These are phyloP conservation scores for Chrysosphaeria jannelii DNA, from an alignment of 2,329 filamentous ascomycete genomes.

Conservation along the genomic window DNA sequence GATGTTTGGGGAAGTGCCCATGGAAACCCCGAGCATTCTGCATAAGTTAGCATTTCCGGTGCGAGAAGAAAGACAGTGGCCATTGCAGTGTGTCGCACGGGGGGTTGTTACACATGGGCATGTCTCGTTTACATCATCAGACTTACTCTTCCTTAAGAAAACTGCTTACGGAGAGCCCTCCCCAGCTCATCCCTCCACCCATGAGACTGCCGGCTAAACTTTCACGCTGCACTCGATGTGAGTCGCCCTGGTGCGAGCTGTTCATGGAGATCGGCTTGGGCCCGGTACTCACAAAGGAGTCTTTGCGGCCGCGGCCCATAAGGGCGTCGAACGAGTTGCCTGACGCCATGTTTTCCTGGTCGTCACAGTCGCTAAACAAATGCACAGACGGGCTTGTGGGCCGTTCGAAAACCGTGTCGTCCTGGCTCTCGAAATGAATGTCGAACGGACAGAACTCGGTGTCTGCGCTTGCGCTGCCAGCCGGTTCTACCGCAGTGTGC, in stretches of 20 bases:
- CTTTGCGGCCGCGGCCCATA: slow-evolving; percentile 26
- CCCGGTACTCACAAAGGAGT: slow-evolving; percentile 33
- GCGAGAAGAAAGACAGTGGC: neutral
- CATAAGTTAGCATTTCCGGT: slow-evolving; percentile 4
- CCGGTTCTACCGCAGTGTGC: too few species aligned
- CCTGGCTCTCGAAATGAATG: too few species aligned
- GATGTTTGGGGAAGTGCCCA: slow-evolving; percentile 65
- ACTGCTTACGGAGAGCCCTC: slow-evolving; percentile 80
- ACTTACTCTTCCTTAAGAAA: slow-evolving; percentile 96
- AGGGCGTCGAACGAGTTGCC: slow-evolving; percentile 26
- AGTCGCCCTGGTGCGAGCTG: slow-evolving; percentile 30
- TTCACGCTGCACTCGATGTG: slow-evolving; percentile 26
- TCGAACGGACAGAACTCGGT: too few species aligned
- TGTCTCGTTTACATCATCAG: neutral
- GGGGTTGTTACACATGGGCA: too few species aligned
- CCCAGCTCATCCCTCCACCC: slow-evolving; percentile 90
- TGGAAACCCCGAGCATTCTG: slow-evolving; percentile 50
- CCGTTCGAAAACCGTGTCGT: too few species aligned
- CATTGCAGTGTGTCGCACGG: too few species aligned
- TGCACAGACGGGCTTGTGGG: too few species aligned
- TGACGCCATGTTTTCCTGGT: slow-evolving; percentile 30
- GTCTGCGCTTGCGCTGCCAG: too few species aligned
- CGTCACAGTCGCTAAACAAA: too few species aligned
- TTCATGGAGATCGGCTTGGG: slow-evolving; percentile 39
- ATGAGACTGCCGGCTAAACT: slow-evolving; percentile 32